Evolutionary conservation across 352 stramenopile species (phyloP).

Genomic region (Saprolegnia parasitica): DNA sequence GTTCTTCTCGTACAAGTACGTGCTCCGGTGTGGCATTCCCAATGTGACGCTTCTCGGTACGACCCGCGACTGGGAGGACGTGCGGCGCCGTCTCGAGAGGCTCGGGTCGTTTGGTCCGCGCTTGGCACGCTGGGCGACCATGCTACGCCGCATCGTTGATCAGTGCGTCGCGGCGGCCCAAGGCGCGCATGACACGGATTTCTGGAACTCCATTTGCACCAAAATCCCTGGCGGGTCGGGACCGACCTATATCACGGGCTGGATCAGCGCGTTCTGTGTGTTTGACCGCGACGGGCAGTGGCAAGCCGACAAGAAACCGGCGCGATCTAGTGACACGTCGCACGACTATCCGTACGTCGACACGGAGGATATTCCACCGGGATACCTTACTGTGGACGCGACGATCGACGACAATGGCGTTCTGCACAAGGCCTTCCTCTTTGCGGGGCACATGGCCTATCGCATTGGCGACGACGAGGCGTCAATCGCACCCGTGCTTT

Average conservation of each 20-base stretch:
- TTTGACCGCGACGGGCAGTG: too few relatives aligned
- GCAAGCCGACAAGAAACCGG: too few relatives aligned
- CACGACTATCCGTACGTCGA: conserved; percentile 1
- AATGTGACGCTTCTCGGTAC: conserved; percentile 17
- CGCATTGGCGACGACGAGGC: background rate
- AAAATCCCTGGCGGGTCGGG: background rate
- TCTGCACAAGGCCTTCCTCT: conserved; percentile 7
- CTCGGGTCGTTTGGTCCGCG: background rate
- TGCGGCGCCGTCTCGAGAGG: conserved; percentile 13
- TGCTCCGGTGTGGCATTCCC: conserved; percentile 9
- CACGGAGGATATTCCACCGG: conserved; percentile 2
- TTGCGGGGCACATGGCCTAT: conserved; percentile 14
- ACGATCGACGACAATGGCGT: conserved; percentile 24
- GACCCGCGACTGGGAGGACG: conserved; percentile 2
- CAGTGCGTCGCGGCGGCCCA: conserved; percentile 4
- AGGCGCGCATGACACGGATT: background rate
- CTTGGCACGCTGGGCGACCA: background rate
- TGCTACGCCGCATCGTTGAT: background rate
- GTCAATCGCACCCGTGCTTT: background rate
- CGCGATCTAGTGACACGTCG: too few relatives aligned
- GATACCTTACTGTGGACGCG: conserved; percentile 21
- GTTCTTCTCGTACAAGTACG: conserved; percentile 9
- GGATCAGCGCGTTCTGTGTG: too few relatives aligned
- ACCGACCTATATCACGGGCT: too few relatives aligned
- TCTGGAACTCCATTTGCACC: conserved; percentile 19